Conservation (phyloP, 1,139 yeast species). For the Magnusiomyces suaveolens region DNA sequence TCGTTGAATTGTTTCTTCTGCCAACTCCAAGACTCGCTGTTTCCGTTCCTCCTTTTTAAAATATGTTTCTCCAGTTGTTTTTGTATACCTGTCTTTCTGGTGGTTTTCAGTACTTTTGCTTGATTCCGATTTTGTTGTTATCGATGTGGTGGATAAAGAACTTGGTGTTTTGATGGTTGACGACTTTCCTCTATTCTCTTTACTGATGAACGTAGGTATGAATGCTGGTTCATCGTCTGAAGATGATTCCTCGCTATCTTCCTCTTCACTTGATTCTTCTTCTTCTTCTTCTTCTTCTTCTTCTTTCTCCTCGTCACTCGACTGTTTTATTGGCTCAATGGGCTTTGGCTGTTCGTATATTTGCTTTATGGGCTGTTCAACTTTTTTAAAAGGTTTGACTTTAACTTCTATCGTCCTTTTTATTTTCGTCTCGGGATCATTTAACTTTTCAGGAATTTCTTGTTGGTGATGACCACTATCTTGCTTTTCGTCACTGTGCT, state of each 20-base stretch:
- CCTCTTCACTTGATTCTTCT: slow-evolving; percentile 4
- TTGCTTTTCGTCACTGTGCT: slow-evolving; percentile 15
- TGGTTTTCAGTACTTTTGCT: not conserved
- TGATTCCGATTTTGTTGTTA: not conserved
- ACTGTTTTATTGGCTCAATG: slow-evolving; percentile 5
- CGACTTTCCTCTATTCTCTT: not conserved
- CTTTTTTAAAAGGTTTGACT: not conserved
- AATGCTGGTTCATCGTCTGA: slow-evolving; percentile 13
- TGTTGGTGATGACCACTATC: slow-evolving; percentile 6
- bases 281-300: not conserved
- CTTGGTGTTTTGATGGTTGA: not conserved
- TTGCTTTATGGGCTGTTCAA: not conserved
- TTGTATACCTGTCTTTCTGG: not conserved
- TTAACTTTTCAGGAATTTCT: not conserved
- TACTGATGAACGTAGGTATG: slow-evolving; percentile 7
- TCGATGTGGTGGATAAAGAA: not conserved
- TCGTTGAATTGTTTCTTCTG: slow-evolving; percentile 26
- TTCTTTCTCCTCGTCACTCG: slow-evolving; percentile 16
- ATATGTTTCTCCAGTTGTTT: no score
- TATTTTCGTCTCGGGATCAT: not conserved
- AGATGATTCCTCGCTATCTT: slow-evolving; percentile 4
- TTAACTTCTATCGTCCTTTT: slow-evolving; percentile 1
- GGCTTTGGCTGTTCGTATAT: not conserved
- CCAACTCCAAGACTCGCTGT: slow-evolving; percentile 26
- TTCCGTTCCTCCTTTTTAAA: slow-evolving; percentile 16